Evolutionary conservation across 768 basidiomycete species (phyloP).

Genomic region (Suillus occidentalis): DNA sequence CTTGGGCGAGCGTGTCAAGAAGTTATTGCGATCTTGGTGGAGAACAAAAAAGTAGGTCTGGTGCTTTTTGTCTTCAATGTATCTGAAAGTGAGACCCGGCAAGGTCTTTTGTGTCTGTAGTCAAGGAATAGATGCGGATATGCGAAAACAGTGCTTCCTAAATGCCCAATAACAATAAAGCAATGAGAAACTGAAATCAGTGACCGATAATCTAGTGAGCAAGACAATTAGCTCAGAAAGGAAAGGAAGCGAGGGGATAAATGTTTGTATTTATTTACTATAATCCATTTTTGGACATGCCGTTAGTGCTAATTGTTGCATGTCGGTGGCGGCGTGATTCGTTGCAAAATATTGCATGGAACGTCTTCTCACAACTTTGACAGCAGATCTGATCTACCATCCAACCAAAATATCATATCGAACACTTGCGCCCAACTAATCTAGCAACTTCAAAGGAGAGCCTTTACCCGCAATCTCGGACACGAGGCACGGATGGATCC

Average conservation of each 20-base stretch:
- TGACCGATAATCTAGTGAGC: constrained; percentile 13
- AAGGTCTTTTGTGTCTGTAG: constrained; percentile 37
- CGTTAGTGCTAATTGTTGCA: constrained; percentile 32
- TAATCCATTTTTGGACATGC: constrained; percentile 23
- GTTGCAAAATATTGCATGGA: constrained; percentile 12
- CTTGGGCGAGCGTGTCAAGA: constrained; percentile 32
- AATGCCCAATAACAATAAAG: constrained; percentile 33
- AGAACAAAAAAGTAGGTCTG: constrained; percentile 34
- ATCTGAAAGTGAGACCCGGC: constrained; percentile 21
- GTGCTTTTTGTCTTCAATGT: constrained; percentile 31
- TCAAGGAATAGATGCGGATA: constrained; percentile 30
- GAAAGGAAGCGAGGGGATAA: constrained; percentile 21
- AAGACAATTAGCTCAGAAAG: constrained; percentile 37
- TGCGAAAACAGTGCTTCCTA: constrained; percentile 25
- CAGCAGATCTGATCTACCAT: constrained; percentile 25
- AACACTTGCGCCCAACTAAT: constrained; percentile 27
- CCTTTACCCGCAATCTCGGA: constrained; percentile 18
- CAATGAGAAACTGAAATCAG: constrained; percentile 30
- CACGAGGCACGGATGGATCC: constrained; percentile 11
- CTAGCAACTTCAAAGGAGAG: constrained; percentile 31
- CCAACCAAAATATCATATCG: constrained; percentile 9
- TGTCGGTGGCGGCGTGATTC: constrained; percentile 11
- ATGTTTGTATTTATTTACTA: constrained; percentile 13
- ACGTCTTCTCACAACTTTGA: constrained; percentile 17
- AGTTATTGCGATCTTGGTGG: constrained; percentile 23